Conservation (phyloP, 257 asterid species). For the Plantago ovata region DNA sequence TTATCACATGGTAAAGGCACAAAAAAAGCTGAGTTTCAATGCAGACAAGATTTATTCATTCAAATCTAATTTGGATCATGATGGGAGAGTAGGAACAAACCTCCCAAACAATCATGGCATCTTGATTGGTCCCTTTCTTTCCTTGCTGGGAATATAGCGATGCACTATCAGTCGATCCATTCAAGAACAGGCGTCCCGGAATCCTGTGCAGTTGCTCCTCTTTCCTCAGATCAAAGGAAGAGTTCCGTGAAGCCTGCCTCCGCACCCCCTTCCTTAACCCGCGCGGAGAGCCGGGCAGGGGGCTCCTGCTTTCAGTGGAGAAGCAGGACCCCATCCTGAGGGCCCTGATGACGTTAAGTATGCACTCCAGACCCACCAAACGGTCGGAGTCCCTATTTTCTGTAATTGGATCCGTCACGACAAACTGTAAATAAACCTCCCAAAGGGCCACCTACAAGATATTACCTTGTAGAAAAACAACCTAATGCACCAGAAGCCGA, state of each 20-base stretch:
- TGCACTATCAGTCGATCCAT: conserved; percentile 78
- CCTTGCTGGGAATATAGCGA: conserved; percentile 83
- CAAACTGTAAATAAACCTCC: conserved; percentile 19
- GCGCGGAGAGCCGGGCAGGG: conserved; percentile 63
- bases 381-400: conserved; percentile 59
- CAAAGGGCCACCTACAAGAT: background rate
- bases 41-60: background rate
- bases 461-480: background rate
- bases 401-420: conserved; percentile 62
- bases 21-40: background rate
- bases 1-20: background rate
- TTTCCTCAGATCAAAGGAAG: conserved; percentile 57
- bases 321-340: conserved; percentile 98
- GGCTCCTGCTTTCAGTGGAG: conserved; percentile 81
- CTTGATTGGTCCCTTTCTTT: conserved; percentile 91
- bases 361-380: conserved; percentile 84
- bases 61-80: background rate
- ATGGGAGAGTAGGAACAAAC: conserved; percentile 35
- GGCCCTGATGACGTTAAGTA: conserved; percentile 81
- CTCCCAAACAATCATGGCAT: conserved; percentile 99
- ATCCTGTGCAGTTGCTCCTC: conserved; percentile 68
- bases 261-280: conserved; percentile 37
- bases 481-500: conserved; percentile 14
- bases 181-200: conserved; percentile 78
- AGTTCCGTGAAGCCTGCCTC: conserved; percentile 50